Conservation (phyloP, 805 yeast species). For the Komagataella populi region DNA sequence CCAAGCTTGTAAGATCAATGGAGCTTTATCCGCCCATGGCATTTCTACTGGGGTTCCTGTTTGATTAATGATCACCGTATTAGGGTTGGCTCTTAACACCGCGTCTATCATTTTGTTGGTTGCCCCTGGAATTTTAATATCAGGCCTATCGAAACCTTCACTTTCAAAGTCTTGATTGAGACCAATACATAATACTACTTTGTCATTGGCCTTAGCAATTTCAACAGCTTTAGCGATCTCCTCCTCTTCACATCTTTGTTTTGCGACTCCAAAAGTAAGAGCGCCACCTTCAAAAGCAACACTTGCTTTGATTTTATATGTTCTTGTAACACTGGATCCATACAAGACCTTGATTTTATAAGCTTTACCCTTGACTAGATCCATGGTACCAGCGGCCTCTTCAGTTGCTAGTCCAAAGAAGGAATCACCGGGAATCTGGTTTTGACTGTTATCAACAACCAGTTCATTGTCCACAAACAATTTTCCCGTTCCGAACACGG, state of each 20-base stretch:
- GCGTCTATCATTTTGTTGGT: slow-evolving; percentile 19
- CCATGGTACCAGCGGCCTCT: slow-evolving; percentile 27
- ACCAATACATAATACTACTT: slow-evolving; percentile 22
- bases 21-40: slow-evolving; percentile 22
- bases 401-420: slow-evolving; percentile 43
- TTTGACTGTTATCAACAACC: slow-evolving; percentile 41
- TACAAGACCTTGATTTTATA: slow-evolving; percentile 35
- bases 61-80: slow-evolving; percentile 23
- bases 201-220: slow-evolving; percentile 19
- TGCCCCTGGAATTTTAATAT: slow-evolving; percentile 21
- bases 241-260: slow-evolving; percentile 4
- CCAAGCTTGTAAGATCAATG: slow-evolving; percentile 20
- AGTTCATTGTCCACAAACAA: slow-evolving; percentile 37
- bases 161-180: slow-evolving; percentile 25
- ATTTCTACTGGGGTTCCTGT: slow-evolving; percentile 26
- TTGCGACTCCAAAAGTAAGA: slow-evolving; percentile 8
- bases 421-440: slow-evolving; percentile 32
- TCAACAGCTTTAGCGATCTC: slow-evolving; percentile 15
- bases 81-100: slow-evolving; percentile 19
- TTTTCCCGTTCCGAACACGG: slow-evolving; percentile 41
- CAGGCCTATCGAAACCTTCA: slow-evolving; percentile 25
- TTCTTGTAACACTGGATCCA: slow-evolving; percentile 31
- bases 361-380: slow-evolving; percentile 26
- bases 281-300: slow-evolving; percentile 10
- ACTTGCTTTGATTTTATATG: slow-evolving; percentile 1